Conservation (phyloP, 2,329 filamentous ascomycete species). For the Aspergillus candidus region DNA sequence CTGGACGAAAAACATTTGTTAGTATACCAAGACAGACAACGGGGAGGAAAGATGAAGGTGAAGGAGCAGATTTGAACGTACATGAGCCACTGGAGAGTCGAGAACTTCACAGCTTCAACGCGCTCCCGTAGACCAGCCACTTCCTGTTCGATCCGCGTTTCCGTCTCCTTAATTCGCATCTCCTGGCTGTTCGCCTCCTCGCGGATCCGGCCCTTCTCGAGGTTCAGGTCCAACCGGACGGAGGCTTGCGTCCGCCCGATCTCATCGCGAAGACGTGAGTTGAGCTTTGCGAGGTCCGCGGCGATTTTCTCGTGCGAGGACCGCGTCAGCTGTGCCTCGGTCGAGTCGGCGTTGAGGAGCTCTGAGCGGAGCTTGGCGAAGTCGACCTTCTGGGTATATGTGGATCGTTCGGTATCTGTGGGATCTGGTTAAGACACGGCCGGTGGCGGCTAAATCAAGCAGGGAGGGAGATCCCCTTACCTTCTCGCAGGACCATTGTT, state of each 20-base stretch:
- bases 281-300: slow-evolving; percentile 92
- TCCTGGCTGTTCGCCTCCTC: slow-evolving; percentile 96
- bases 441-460: not conserved
- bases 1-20: slow-evolving; percentile 29
- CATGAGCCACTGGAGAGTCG: slow-evolving; percentile 97
- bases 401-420: slow-evolving; percentile 46
- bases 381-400: slow-evolving; percentile 83
- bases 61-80: slow-evolving; percentile 47
- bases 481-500: slow-evolving; percentile 96
- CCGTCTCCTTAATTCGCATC: slow-evolving; percentile 97
- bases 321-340: slow-evolving; percentile 81
- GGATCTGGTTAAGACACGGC: slow-evolving; percentile 1
- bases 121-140: slow-evolving; percentile 84
- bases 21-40: slow-evolving; percentile 13
- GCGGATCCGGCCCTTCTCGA: slow-evolving; percentile 92
- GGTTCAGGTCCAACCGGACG: slow-evolving; percentile 83
- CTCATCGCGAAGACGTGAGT: slow-evolving; percentile 82
- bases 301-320: slow-evolving; percentile 86
- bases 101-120: slow-evolving; percentile 95
- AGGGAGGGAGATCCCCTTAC: slow-evolving; percentile 44
- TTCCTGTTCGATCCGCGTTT: slow-evolving; percentile 97
- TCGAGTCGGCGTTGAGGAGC: slow-evolving; percentile 83
- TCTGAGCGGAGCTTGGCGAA: slow-evolving; percentile 96
- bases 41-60: not conserved
- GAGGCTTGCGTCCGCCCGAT: slow-evolving; percentile 90